Conservation (phyloP, 352 stramenopile genomes). For the Aphanomyces invadans region DNA sequence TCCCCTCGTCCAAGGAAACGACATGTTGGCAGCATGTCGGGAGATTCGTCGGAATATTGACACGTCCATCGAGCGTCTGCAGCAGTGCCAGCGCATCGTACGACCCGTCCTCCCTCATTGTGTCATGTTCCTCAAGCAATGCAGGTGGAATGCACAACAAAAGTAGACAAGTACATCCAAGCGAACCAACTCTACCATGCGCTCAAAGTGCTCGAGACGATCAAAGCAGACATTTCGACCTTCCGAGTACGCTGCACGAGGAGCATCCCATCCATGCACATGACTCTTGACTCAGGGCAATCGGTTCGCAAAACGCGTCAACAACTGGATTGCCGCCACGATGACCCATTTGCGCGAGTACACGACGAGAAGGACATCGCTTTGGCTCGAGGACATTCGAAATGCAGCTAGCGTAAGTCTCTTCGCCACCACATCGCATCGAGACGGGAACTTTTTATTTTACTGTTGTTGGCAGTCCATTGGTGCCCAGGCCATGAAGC, state of each 20-base stretch:
- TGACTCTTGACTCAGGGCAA: constrained; percentile 38
- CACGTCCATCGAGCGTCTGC: constrained; percentile 67
- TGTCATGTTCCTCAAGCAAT: neutral
- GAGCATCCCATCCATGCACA: neutral
- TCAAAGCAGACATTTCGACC: constrained; percentile 53
- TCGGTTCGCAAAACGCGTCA: constrained; percentile 66
- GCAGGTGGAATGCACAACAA: constrained; percentile 54
- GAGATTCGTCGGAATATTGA: constrained; percentile 59
- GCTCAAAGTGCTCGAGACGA: constrained; percentile 64
- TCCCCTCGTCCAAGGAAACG: constrained; percentile 42
- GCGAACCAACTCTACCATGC: constrained; percentile 66
- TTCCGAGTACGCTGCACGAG: constrained; percentile 40
- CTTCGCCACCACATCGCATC: neutral
- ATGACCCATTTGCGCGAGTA: constrained; percentile 69
- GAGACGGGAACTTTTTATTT: neutral
- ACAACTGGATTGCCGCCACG: constrained; percentile 66
- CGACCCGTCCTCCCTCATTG: neutral
- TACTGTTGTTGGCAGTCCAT: constrained; percentile 34
- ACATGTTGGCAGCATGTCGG: constrained; percentile 53
- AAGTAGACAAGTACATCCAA: constrained; percentile 58
- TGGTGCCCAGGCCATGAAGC: constrained; percentile 55
- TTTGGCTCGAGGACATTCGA: constrained; percentile 68
- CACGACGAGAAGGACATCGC: constrained; percentile 49
- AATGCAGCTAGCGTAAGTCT: constrained; percentile 39
- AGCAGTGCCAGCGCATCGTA: constrained; percentile 75